Evolutionary conservation across 768 basidiomycete species (phyloP).

Genomic region (Auriculariales sp.): DNA sequence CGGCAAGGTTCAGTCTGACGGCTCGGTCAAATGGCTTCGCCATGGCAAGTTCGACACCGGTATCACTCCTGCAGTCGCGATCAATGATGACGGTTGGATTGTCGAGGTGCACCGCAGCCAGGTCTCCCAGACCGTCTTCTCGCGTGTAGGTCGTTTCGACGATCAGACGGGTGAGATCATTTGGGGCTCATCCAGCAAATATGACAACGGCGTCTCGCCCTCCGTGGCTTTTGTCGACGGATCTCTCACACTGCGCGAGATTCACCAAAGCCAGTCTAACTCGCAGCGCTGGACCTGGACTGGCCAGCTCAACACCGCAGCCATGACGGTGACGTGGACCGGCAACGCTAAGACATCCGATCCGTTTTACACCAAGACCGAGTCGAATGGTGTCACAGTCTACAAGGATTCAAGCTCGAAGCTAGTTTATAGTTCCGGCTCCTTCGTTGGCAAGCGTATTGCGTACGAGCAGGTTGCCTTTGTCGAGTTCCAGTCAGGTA

Average conservation of each 20-base stretch:
- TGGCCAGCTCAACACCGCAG: neutral
- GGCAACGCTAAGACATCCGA: neutral
- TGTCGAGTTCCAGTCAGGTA: neutral
- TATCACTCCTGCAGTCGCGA: neutral
- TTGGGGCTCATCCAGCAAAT: neutral
- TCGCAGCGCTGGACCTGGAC: neutral
- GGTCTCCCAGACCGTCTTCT: neutral
- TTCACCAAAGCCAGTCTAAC: neutral
- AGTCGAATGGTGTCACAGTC: neutral
- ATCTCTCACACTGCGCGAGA: neutral
- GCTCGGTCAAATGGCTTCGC: neutral
- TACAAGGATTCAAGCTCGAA: neutral
- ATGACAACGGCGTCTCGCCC: neutral
- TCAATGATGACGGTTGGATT: neutral
- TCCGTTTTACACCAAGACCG: neutral
- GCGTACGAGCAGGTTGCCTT: slow-evolving; percentile 1
- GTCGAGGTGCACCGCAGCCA: neutral
- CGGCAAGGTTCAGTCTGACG: neutral
- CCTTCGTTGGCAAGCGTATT: neutral
- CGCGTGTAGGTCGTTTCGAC: neutral
- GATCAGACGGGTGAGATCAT: neutral
- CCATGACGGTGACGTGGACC: neutral
- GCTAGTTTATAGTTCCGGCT: neutral
- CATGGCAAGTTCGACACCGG: neutral
- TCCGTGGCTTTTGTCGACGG: neutral